Evolutionary conservation across 345 rosid species (phyloP), one percentile per base, ranked within the genome.

Genomic region (Ceriops tagal): DNA sequence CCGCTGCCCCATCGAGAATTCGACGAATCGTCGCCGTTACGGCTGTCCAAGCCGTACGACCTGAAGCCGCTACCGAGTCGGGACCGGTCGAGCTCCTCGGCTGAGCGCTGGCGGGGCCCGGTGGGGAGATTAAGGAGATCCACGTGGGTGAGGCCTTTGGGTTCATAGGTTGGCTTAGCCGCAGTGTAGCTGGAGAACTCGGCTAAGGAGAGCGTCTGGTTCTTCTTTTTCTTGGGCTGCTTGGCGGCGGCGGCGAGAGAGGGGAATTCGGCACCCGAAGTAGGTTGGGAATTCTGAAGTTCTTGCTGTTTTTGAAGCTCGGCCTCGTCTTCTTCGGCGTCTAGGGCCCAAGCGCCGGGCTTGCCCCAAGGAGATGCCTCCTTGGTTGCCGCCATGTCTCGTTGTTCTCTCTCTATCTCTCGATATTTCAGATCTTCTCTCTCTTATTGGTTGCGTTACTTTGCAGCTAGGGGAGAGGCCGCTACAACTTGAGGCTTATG

Each of bases 341-440:
- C 98, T 5, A 86, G 83, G 49, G 99, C 97, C 98, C 99, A 96
- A 9, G 96, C 85, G 32, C 97, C 97, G 20, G 99, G 93, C 79
- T 96, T 96, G 19, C 83, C 79, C 99, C 99, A 96, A 3, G 88
- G 88, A 81, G 99, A 90, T 32, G 96, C 84, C 22, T 82, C 86
- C 0, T 88, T 83, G 30, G 97, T 82, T 27, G 97, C 95, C 84
- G 97, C 92, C 98, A 92, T 92, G 51, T 58, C 51, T 56, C 26
- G 6, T 0, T 43, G 30, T 18, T 56, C 46, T 63, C 60, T 55
- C 46, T 37, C 20, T 49, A 57, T 31, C 37, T 72, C 51, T 61
- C 71, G 49, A 1, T 20, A 15, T 4, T 15, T 20, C n/a, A 9
- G 34, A 13, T 35, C 65, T 35, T 64, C 18, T 32, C 3, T 72